Evolutionary conservation across 2,329 filamentous ascomycete genomes (phyloP).

Genomic region (Coniochaeta sp.): DNA sequence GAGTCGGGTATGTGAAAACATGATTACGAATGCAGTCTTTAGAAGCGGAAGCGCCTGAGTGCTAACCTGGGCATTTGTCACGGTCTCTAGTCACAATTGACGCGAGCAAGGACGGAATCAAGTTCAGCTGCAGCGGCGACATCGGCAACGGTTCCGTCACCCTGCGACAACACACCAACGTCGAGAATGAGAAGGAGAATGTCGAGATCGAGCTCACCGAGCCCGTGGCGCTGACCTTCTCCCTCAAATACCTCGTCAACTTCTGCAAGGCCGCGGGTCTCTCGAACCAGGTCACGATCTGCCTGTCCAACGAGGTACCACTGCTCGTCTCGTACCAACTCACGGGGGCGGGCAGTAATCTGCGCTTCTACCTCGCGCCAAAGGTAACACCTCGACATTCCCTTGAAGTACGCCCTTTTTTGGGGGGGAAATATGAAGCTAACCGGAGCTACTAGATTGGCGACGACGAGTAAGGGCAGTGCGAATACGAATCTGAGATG

Average conservation of each 20-base stretch:
- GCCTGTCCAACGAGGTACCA: slow-evolving; percentile 91
- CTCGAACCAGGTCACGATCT: slow-evolving; percentile 78
- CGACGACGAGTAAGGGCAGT: slow-evolving; percentile 26
- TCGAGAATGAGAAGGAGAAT: slow-evolving; percentile 81
- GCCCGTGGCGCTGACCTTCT: slow-evolving; percentile 92
- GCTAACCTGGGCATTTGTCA: not conserved
- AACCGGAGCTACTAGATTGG: slow-evolving; percentile 22
- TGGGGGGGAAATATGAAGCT: slow-evolving; percentile 6
- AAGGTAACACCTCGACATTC: slow-evolving; percentile 58
- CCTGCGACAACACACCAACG: slow-evolving; percentile 77
- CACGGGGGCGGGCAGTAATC: slow-evolving; percentile 50
- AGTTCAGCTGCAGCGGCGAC: slow-evolving; percentile 88
- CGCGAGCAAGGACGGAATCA: slow-evolving; percentile 93
- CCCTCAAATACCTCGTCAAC: slow-evolving; percentile 98
- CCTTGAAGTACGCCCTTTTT: too few species aligned
- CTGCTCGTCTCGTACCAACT: slow-evolving; percentile 79
- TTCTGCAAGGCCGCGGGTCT: slow-evolving; percentile 96
- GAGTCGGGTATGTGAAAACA: slow-evolving; percentile 69
- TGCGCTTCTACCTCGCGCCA: slow-evolving; percentile 95
- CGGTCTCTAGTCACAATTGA: slow-evolving; percentile 73
- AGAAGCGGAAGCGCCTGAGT: not conserved
- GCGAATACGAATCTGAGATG: not conserved
- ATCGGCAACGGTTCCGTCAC: slow-evolving; percentile 94
- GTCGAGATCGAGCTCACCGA: slow-evolving; percentile 88
- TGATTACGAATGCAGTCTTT: not conserved